Conservation (phyloP, 352 stramenopile species). For the Pythium angustatum region DNA sequence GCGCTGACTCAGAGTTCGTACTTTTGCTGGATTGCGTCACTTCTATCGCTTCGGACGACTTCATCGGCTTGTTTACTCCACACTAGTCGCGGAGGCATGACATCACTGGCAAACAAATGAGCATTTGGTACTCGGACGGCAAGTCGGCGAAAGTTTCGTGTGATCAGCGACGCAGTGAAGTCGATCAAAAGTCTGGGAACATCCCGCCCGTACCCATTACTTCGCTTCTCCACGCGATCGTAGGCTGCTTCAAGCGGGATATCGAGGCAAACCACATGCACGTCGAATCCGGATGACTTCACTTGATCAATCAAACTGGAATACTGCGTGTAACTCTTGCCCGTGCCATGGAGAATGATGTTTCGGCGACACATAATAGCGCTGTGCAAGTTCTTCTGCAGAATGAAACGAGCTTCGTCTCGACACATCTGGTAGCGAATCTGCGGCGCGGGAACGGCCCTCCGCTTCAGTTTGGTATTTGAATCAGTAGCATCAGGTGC, state of each 20-base stretch:
- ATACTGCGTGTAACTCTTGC: conserved; percentile 74
- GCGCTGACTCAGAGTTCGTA: conserved; percentile 42
- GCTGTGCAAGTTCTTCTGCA: conserved; percentile 77
- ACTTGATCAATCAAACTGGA: conserved; percentile 63
- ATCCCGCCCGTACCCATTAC: conserved; percentile 65
- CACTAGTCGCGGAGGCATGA: conserved; percentile 60
- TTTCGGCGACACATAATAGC: conserved; percentile 80
- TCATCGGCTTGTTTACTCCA: conserved; percentile 73
- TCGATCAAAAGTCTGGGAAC: conserved; percentile 69
- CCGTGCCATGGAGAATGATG: conserved; percentile 77
- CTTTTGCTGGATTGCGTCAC: conserved; percentile 65
- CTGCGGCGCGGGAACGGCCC: conserved; percentile 47
- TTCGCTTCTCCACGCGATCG: conserved; percentile 63
- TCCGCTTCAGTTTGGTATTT: conserved; percentile 1
- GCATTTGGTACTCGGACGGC: conserved; percentile 64
- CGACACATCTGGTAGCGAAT: conserved; percentile 77
- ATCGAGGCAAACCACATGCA: conserved; percentile 79
- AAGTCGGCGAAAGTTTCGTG: conserved; percentile 64
- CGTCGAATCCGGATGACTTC: conserved; percentile 63
- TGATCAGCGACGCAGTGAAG: conserved; percentile 60
- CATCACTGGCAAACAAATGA: conserved; percentile 69
- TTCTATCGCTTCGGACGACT: conserved; percentile 43
- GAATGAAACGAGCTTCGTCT: conserved; percentile 78
- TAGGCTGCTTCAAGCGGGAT: conserved; percentile 64
- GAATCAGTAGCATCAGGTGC: conserved; percentile 21